A percentile compares a stretch with the other conserved stretches of the same genome.
These are phyloP conservation scores for Cordyceps javanica DNA, from an alignment of 2,329 filamentous ascomycete genomes.

Conservation along the genomic window DNA sequence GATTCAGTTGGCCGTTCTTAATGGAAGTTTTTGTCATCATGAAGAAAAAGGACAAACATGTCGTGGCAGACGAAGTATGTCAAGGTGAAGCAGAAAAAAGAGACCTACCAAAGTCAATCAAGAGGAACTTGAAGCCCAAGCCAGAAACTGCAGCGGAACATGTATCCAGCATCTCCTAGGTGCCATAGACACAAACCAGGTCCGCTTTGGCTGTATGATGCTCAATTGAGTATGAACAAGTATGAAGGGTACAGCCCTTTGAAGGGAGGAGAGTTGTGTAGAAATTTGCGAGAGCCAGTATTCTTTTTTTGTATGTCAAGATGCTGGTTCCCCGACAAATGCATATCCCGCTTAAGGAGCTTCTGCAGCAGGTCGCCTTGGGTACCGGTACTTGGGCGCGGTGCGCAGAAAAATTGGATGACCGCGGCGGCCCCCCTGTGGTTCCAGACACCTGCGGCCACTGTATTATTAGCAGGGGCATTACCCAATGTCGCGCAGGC, in stretches of 20 bases:
- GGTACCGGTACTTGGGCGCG: neutral
- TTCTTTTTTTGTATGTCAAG: neutral
- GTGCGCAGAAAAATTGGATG: slow-evolving; percentile 1
- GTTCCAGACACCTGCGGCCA: slow-evolving; percentile 5
- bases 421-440: neutral
- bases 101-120: slow-evolving; percentile 7
- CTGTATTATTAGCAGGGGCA: neutral
- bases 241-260: neutral
- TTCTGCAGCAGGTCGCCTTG: neutral
- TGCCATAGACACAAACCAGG: neutral
- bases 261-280: neutral
- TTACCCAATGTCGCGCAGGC: slow-evolving; percentile 6
- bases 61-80: slow-evolving; percentile 13
- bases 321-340: slow-evolving; percentile 6
- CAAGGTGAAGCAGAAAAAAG: slow-evolving; percentile 4
- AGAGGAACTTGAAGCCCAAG: neutral
- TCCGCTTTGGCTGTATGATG: neutral
- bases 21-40: slow-evolving; percentile 51
- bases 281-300: neutral
- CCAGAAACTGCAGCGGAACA: neutral
- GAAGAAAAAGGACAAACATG: slow-evolving; percentile 14
- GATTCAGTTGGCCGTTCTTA: slow-evolving; percentile 64
- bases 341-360: slow-evolving; percentile 10
- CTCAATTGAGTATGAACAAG: neutral
- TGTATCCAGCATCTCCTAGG: neutral